Conservation (phyloP, 257 asterid species). For the Capsicum baccatum region DNA sequence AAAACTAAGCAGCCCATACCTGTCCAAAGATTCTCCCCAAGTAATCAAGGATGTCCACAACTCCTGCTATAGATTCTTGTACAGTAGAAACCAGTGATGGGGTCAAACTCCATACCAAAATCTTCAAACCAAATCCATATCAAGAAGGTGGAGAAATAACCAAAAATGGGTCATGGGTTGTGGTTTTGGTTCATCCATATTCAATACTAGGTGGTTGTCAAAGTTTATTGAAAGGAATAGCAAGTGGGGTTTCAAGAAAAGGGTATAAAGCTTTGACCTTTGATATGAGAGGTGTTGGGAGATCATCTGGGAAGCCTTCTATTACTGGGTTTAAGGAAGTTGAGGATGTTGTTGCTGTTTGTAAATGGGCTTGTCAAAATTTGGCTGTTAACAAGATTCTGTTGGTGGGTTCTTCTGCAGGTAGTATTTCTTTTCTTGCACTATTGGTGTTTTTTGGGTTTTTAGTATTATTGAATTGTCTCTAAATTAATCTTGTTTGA, state of each 20-base stretch:
- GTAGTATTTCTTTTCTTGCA: constrained; percentile 32
- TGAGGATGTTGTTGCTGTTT: constrained; percentile 54
- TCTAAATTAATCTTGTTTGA: background rate
- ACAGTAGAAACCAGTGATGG: constrained; percentile 61
- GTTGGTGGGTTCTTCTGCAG: constrained; percentile 64
- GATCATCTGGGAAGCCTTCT: constrained; percentile 51
- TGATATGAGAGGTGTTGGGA: constrained; percentile 63
- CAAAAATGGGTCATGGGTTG: constrained; percentile 30
- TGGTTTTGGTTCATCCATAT: constrained; percentile 65
- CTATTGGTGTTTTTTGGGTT: background rate
- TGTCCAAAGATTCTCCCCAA: constrained; percentile 3
- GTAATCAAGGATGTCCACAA: constrained; percentile 20
- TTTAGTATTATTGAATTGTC: background rate
- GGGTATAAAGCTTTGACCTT: constrained; percentile 60
- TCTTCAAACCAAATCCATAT: constrained; percentile 42
- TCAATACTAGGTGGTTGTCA: constrained; percentile 60
- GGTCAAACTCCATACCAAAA: constrained; percentile 42
- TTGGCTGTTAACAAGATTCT: constrained; percentile 38
- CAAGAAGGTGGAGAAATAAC: background rate
- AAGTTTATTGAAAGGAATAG: constrained; percentile 51
- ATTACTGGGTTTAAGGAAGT: constrained; percentile 53
- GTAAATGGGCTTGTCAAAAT: constrained; percentile 50
- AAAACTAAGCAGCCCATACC: background rate
- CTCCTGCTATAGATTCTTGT: constrained; percentile 37
- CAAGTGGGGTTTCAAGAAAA: constrained; percentile 47